A percentile compares a stretch with the other conserved stretches of the same genome.
Conservation (phyloP, 2,329 filamentous ascomycete genomes). For the Diaporthe helianthi region DNA sequence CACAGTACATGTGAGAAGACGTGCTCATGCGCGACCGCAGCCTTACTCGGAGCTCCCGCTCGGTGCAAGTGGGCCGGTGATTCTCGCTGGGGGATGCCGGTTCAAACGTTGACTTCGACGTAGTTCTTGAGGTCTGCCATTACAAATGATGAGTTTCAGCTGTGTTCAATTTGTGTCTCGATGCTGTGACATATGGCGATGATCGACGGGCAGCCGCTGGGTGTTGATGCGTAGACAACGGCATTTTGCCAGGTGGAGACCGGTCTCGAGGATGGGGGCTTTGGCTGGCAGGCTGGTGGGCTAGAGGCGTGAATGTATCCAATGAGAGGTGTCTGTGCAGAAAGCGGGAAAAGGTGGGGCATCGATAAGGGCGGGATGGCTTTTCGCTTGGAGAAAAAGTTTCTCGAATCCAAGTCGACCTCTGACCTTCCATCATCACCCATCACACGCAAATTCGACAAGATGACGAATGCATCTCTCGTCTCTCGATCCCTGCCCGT, state of each 20-base stretch:
- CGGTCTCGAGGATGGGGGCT: no score
- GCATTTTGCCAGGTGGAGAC: no score
- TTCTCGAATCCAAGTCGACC: slow-evolving; percentile 19
- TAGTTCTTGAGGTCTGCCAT: not conserved
- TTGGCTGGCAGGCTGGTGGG: no score
- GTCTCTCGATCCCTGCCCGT: slow-evolving; percentile 73
- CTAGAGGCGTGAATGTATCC: not conserved
- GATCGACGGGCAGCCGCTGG: not conserved
- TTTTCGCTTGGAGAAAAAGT: slow-evolving; percentile 31
- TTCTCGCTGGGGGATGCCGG: not conserved
- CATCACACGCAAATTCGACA: slow-evolving; percentile 1
- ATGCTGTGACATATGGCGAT: not conserved
- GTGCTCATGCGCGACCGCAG: not conserved
- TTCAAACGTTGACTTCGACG: not conserved
- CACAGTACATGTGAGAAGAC: not conserved
- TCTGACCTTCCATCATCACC: not conserved
- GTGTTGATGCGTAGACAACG: not conserved
- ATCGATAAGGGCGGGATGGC: not conserved
- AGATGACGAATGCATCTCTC: slow-evolving; percentile 70
- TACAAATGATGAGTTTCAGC: no score
- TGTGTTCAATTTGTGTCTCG: not conserved
- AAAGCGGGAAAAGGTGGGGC: not conserved
- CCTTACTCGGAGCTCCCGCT: not conserved
- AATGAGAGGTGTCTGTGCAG: not conserved
- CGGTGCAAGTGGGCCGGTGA: not conserved